Conservation (phyloP, 768 basidiomycete genomes). For the Pleurotus ostreatus region DNA sequence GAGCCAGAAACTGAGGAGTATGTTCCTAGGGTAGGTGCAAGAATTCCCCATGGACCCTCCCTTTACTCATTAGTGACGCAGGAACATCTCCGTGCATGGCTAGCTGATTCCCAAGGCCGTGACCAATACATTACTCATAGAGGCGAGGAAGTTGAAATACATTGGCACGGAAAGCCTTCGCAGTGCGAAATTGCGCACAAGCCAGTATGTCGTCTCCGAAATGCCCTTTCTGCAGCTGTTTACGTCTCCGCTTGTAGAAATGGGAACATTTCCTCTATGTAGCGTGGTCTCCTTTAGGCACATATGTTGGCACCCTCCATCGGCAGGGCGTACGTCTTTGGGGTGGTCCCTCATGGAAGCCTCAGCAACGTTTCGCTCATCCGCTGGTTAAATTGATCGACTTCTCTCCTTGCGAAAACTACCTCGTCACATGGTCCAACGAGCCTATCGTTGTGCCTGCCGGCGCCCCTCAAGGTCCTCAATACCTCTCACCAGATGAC, state of each 20-base stretch:
- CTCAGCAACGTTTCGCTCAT: slow-evolving; percentile 89
- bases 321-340: slow-evolving; percentile 94
- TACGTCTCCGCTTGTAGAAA: slow-evolving; percentile 43
- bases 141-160: slow-evolving; percentile 84
- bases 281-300: slow-evolving; percentile 95
- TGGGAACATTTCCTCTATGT: slow-evolving; percentile 96
- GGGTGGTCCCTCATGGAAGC: slow-evolving; percentile 90
- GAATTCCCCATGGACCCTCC: slow-evolving; percentile 3
- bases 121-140: slow-evolving; percentile 96
- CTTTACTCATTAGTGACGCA: slow-evolving; percentile 23
- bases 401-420: slow-evolving; percentile 96
- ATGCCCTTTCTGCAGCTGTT: not conserved
- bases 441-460: slow-evolving; percentile 87
- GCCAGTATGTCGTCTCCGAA: slow-evolving; percentile 46
- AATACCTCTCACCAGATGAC: slow-evolving; percentile 88
- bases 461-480: slow-evolving; percentile 74
- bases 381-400: slow-evolving; percentile 94
- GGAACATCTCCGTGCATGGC: slow-evolving; percentile 96
- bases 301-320: slow-evolving; percentile 91
- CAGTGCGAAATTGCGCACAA: slow-evolving; percentile 80
- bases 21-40: slow-evolving; percentile 57
- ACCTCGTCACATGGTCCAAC: slow-evolving; percentile 96
- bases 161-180: slow-evolving; percentile 91
- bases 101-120: slow-evolving; percentile 86
- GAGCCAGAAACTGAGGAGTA: slow-evolving; percentile 77